Conservation (phyloP, 768 basidiomycete genomes). For the Russula griseocarnosa region DNA sequence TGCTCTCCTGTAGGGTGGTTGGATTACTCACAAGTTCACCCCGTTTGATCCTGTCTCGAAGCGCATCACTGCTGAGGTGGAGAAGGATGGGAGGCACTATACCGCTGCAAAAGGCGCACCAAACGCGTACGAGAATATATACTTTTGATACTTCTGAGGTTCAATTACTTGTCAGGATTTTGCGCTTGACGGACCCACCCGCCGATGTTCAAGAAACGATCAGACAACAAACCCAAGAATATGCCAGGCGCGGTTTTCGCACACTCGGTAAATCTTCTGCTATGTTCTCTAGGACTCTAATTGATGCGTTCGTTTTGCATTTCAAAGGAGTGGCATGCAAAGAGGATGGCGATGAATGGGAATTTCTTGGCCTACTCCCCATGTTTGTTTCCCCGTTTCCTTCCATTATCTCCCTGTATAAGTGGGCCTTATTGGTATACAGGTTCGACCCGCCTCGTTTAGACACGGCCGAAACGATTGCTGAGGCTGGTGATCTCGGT, state of each 20-base stretch:
- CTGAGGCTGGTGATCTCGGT: conserved; percentile 42
- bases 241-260: conserved; percentile 44
- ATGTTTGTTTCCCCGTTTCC: conserved; percentile 22
- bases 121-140: conserved; percentile 35
- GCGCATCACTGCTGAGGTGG: conserved; percentile 48
- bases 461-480: conserved; percentile 45
- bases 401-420: neutral
- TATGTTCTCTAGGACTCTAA: neutral
- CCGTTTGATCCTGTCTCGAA: conserved; percentile 52
- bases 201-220: conserved; percentile 36
- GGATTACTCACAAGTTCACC: conserved; percentile 45
- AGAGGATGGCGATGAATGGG: conserved; percentile 42
- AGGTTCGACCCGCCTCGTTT: conserved; percentile 47
- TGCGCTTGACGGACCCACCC: conserved; percentile 40
- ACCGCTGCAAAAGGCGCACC: conserved; percentile 47
- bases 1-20: conserved; percentile 35
- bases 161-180: conserved; percentile 33
- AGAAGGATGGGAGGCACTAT: conserved; percentile 42
- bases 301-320: neutral
- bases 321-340: conserved; percentile 40
- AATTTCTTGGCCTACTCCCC: conserved; percentile 40
- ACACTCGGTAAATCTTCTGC: conserved; percentile 34
- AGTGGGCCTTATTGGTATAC: conserved; percentile 26
- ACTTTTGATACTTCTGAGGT: neutral
- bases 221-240: conserved; percentile 37